Evolutionary conservation across 257 asterid species (phyloP), one percentile per base, ranked within the genome.

Genomic region (Solanum ossicruentum): DNA sequence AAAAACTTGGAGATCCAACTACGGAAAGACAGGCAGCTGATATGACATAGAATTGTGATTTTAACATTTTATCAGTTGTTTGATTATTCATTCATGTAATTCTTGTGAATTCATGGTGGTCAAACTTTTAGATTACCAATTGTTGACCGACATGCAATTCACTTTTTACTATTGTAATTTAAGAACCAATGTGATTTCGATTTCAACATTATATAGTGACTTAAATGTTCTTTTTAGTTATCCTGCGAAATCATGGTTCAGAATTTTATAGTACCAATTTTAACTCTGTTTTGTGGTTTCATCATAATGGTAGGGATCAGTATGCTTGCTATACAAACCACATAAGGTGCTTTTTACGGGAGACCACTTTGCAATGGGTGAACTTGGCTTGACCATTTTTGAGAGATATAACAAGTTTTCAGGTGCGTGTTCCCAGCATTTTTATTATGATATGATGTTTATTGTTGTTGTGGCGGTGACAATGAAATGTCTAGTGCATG

Each of bases 341-440:
- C 80, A 77, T 84, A 92, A 91, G 85, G 93, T 89, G 83, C 90
- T 93, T 65, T 93, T 92, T 85, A 93, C 94, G 11, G 96, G 97
- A 54, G 95, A 93, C 88, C 97, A 93, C 91, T 88, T 93, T 52
- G 12, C 71, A 47, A 91, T 90, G 93, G 83, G 84, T 55, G 95
- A 91, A 89, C 81, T 17, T 88, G 93, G 92, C 79, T 86, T 87
- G 87, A 86, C 83, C 88, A 90, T 93, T 80, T 51, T 26, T 11
- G 97, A 93, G 84, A 70, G 43, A 23, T 88, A 90, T 89, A 93
- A 93, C 87, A 86, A 87, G 87, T 88, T 86, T 91, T 92, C 97
- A 88, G 93, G 97, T 91, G 65, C 67, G 79, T 84, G 82, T 8
- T 77, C 61, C 8, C 51, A 43, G 58, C 58, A 52, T 51, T 80